Evolutionary conservation across 345 rosid species (phyloP), one percentile per base, ranked within the genome.

Genomic region (Gossypium anomalum): DNA sequence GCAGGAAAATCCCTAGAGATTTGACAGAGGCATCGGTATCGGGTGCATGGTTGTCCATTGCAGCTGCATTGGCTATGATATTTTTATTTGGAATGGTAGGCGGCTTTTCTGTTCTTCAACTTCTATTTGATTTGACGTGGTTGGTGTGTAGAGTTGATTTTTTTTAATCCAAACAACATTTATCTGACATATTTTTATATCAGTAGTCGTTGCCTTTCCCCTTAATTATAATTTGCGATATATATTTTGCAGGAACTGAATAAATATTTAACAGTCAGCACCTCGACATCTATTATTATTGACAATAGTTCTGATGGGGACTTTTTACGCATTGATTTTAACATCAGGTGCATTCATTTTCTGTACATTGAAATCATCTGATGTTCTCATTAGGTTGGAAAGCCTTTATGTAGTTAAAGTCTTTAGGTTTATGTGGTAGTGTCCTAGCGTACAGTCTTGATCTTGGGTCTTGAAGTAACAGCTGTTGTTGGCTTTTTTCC

Each of bases 1-100:
- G 73, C 93, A 95, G 99, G 92, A 95, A 93, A 88, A 91, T 93
- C 67, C 99, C 99, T 16, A 89, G 98, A 81, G 98, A 95, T 85
- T 89, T 95, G 89, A 95, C 99, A 0, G 98, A 93, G 85, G 98
- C 99, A 52, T 89, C 98, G 55, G 65, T 95, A 43, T 93, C 97
- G 15, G 98, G 99, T 77, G 98, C 98, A 49, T 98, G 98, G 80
- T 81, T 93, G 80, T 95, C 98, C 11, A 87, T 95, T 27, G n/a
- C 88, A 78, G 97, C 99, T 10, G 98, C 97, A 12, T 84, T 95
- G 10, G 68, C 85, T 67, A 95, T 95, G 94, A 15, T 95, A 73
- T 85, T 93, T 85, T 86, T 95, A 83, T 93, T 95, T 86, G 99
- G 99, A 78, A 95, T 95, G 99, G 99, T 93, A 84, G 49, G 87